Conservation (phyloP, 768 basidiomycete species). For the Panaeolus papilionaceus region DNA sequence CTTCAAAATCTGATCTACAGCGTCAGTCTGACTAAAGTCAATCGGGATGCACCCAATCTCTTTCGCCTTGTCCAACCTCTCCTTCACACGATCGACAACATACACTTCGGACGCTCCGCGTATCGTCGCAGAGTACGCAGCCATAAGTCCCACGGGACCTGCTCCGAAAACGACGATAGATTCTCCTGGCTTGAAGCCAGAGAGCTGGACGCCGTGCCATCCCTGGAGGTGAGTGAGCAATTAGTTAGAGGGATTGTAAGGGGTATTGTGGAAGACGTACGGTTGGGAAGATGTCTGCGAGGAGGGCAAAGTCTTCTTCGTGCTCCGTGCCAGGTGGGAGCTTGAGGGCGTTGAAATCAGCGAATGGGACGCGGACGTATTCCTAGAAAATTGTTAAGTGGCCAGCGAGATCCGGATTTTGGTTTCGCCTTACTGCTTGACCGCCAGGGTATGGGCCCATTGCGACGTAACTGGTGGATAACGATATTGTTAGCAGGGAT, state of each 20-base stretch:
- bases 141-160: conserved; percentile 62
- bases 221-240: conserved; percentile 36
- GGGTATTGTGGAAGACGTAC: conserved; percentile 34
- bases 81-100: conserved; percentile 61
- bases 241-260: neutral
- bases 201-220: conserved; percentile 58
- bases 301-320: conserved; percentile 60
- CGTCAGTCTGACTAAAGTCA: conserved; percentile 53
- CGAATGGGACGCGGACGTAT: conserved; percentile 62
- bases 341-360: conserved; percentile 60
- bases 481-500: neutral
- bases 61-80: conserved; percentile 56
- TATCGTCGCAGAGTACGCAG: conserved; percentile 58
- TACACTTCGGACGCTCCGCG: conserved; percentile 59
- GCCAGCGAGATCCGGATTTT: neutral
- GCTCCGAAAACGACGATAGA: conserved; percentile 61
- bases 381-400: conserved; percentile 38
- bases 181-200: conserved; percentile 58
- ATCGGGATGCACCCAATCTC: conserved; percentile 58
- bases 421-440: conserved; percentile 45
- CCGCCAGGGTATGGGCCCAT: conserved; percentile 64
- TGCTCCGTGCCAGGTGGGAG: conserved; percentile 58
- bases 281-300: conserved; percentile 64
- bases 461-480: conserved; percentile 50
- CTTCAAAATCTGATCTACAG: conserved; percentile 54